These are phyloP conservation scores for Coemansia sp. DNA, from an alignment of 192 early-diverging fungal genomes.

Conservation along the genomic window DNA sequence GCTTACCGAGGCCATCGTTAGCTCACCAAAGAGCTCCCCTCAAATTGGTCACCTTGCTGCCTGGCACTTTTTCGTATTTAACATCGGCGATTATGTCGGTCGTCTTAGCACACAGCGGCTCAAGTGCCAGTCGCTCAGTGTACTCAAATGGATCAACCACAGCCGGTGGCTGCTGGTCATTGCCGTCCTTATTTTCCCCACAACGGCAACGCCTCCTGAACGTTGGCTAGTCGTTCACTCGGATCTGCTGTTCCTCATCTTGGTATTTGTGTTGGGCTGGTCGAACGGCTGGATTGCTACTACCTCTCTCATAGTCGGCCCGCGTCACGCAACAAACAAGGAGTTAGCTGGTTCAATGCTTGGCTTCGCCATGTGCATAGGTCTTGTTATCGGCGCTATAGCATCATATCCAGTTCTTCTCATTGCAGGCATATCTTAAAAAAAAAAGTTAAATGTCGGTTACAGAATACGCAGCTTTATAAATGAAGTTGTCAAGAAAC, in stretches of 20 bases:
- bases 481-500: constrained; percentile 1
- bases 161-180: constrained; percentile 41
- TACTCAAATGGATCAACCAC: constrained; percentile 41
- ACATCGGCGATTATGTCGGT: constrained; percentile 73
- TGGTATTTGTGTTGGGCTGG: constrained; percentile 62
- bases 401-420: constrained; percentile 49
- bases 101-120: constrained; percentile 55
- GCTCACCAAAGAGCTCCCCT: constrained; percentile 27
- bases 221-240: constrained; percentile 24
- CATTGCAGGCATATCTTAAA: constrained; percentile 35
- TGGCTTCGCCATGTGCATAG: constrained; percentile 66
- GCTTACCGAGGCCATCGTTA: constrained; percentile 64
- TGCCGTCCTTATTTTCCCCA: constrained; percentile 58
- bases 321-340: constrained; percentile 43
- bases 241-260: constrained; percentile 42
- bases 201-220: constrained; percentile 17
- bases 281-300: constrained; percentile 69
- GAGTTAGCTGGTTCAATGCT: constrained; percentile 69
- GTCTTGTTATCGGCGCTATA: constrained; percentile 64
- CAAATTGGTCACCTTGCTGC: constrained; percentile 51
- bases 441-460: background rate
- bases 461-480: background rate
- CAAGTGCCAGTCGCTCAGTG: constrained; percentile 14
- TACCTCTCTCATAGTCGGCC: constrained; percentile 62
- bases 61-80: constrained; percentile 72